Percentiles rank a stretch among this genome's conserved stretches.
Evolutionary conservation across 768 basidiomycete genomes (phyloP).

Genomic region (Hirschioporus abietinus): DNA sequence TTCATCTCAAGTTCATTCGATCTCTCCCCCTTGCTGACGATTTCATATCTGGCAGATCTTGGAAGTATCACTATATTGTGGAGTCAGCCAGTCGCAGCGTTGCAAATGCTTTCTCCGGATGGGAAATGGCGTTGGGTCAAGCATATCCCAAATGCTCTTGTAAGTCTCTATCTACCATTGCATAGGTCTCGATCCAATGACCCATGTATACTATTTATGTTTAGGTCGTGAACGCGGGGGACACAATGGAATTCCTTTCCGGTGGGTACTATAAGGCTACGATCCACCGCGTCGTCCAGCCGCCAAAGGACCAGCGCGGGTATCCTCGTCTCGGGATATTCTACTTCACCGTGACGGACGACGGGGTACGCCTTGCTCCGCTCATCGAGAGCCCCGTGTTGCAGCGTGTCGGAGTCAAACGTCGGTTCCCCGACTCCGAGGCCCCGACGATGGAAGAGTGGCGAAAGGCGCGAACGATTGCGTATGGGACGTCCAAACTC

Average conservation of each 20-base stretch:
- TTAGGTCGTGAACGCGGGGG: constrained; percentile 37
- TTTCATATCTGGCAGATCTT: constrained; percentile 21
- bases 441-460: constrained; percentile 50
- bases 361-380: constrained; percentile 42
- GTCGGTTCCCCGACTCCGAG: constrained; percentile 30
- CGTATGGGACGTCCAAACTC: constrained; percentile 46
- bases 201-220: background rate
- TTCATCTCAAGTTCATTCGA: background rate
- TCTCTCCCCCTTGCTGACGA: background rate
- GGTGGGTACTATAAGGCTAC: constrained; percentile 57
- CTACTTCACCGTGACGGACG: constrained; percentile 52
- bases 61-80: constrained; percentile 30
- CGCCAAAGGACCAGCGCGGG: constrained; percentile 47
- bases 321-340: constrained; percentile 50
- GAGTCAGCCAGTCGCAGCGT: constrained; percentile 32
- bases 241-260: constrained; percentile 46
- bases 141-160: constrained; percentile 32
- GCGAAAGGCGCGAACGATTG: constrained; percentile 44
- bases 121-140: constrained; percentile 32
- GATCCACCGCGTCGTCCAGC: constrained; percentile 57
- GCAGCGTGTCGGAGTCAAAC: constrained; percentile 35
- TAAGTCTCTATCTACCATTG: constrained; percentile 11
- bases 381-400: constrained; percentile 43
- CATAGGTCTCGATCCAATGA: background rate
- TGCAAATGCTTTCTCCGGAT: constrained; percentile 31